Percentiles rank a stretch among this genome's conserved stretches.
Conservation (phyloP, 208 protist genomes). For the Lotmaria passim region DNA sequence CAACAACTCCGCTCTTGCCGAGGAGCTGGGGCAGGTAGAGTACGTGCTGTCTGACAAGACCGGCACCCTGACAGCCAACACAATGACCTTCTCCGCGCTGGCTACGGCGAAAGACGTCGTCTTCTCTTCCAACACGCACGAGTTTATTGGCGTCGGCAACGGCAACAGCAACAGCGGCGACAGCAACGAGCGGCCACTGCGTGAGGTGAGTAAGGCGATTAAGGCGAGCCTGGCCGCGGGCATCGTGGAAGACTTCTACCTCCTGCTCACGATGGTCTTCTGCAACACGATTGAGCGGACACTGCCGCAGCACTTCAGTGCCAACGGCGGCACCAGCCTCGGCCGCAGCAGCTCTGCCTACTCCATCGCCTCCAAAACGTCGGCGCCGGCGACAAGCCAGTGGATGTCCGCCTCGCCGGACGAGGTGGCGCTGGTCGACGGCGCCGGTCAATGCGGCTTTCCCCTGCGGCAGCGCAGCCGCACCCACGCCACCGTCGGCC, state of each 20-base stretch:
- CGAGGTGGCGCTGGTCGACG: slow-evolving; percentile 91
- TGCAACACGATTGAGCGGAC: slow-evolving; percentile 74
- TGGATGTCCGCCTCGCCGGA: slow-evolving; percentile 93
- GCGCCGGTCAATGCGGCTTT: slow-evolving; percentile 72
- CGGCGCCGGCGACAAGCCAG: slow-evolving; percentile 1
- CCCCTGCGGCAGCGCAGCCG: slow-evolving; percentile 51
- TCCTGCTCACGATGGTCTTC: slow-evolving; percentile 61
- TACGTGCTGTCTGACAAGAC: slow-evolving; percentile 95
- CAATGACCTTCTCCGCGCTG: slow-evolving; percentile 72
- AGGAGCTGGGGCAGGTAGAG: slow-evolving; percentile 94
- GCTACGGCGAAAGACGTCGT: slow-evolving; percentile 40
- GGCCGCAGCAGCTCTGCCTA: slow-evolving; percentile 10
- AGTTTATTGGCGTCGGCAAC: neutral
- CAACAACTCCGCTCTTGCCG: slow-evolving; percentile 88
- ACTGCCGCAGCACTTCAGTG: slow-evolving; percentile 17
- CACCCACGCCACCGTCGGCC: slow-evolving; percentile 26
- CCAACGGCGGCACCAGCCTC: neutral
- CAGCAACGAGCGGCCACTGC: slow-evolving; percentile 13
- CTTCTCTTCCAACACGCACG: slow-evolving; percentile 31
- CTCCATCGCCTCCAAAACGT: neutral
- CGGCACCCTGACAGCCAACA: slow-evolving; percentile 93
- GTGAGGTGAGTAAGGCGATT: slow-evolving; percentile 8
- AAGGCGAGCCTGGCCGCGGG: slow-evolving; percentile 3
- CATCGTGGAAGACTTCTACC: slow-evolving; percentile 29
- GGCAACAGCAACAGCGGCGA: neutral